Evolutionary conservation across 495 filamentous ascomycete species (phyloP).

Genomic region (Neurospora tetrasperma): DNA sequence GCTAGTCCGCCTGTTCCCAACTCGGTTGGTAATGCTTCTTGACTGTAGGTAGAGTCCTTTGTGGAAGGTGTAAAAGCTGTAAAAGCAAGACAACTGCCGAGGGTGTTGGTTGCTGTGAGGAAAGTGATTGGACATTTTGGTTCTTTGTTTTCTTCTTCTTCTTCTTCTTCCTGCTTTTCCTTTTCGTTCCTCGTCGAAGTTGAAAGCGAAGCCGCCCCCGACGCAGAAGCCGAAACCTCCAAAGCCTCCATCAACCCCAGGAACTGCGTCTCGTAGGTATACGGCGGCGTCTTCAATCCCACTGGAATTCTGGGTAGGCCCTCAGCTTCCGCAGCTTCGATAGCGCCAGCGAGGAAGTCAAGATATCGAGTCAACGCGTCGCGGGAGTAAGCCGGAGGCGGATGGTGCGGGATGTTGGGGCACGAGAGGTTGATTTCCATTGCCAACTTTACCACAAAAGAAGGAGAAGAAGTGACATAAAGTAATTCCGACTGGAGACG

Average conservation of each 20-base stretch:
- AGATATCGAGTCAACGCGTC: constrained; percentile 29
- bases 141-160: not conserved
- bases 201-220: no score
- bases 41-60: not conserved
- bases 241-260: constrained; percentile 40
- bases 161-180: no score
- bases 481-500: not conserved
- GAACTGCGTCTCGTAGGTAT: constrained; percentile 55
- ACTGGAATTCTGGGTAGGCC: constrained; percentile 24
- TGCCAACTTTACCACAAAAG: constrained; percentile 1
- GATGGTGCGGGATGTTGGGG: constrained; percentile 56
- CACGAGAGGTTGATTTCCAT: constrained; percentile 68
- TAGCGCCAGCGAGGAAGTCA: not conserved
- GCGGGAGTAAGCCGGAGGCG: constrained; percentile 55
- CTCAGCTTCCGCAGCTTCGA: not conserved
- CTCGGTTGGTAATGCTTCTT: constrained; percentile 18
- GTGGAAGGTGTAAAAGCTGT: not conserved
- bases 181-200: no score
- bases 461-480: no score
- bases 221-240: constrained; percentile 3
- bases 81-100: constrained; percentile 54
- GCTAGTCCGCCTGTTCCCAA: constrained; percentile 55
- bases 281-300: constrained; percentile 63
- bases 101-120: constrained; percentile 62
- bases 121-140: constrained; percentile 40